Evolutionary conservation across 352 stramenopile species (phyloP).

Genomic region (Phytopythium oedochilum): DNA sequence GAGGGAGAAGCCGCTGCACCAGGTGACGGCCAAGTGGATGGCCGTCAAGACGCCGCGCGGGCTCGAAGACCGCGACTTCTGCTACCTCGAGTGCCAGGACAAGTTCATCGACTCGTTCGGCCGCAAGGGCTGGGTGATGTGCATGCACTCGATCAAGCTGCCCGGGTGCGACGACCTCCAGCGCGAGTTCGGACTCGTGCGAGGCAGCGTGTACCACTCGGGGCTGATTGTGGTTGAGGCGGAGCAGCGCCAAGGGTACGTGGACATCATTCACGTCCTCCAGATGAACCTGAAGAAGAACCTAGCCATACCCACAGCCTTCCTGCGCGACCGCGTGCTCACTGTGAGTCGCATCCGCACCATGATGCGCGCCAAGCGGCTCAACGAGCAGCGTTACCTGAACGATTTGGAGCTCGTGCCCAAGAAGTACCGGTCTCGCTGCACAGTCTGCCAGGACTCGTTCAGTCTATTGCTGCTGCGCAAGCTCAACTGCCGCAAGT

Average conservation of each 20-base stretch:
- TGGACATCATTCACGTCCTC: constrained; percentile 82
- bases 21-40: constrained; percentile 84
- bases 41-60: constrained; percentile 49
- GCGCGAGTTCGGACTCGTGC: constrained; percentile 69
- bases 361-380: constrained; percentile 62
- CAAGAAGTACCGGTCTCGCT: constrained; percentile 72
- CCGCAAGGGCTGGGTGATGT: constrained; percentile 79
- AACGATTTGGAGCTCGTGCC: constrained; percentile 80
- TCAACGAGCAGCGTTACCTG: constrained; percentile 80
- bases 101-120: constrained; percentile 81
- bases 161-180: constrained; percentile 71
- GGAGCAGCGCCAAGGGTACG: constrained; percentile 62
- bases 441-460: constrained; percentile 74
- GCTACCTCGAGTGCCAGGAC: constrained; percentile 81
- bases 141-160: constrained; percentile 82
- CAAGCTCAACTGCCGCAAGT: constrained; percentile 87
- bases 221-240: constrained; percentile 78
- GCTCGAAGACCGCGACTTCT: constrained; percentile 69
- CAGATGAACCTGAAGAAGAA: constrained; percentile 82
- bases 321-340: constrained; percentile 38
- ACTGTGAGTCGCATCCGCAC: constrained; percentile 50
- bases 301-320: constrained; percentile 33
- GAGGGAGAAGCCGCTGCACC: constrained; percentile 74
- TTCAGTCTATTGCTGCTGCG: constrained; percentile 79
- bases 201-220: constrained; percentile 82